Evolutionary conservation across 805 yeast genomes (phyloP), one percentile per base, ranked within the genome.

Genomic region (Priceomyces castillae): DNA sequence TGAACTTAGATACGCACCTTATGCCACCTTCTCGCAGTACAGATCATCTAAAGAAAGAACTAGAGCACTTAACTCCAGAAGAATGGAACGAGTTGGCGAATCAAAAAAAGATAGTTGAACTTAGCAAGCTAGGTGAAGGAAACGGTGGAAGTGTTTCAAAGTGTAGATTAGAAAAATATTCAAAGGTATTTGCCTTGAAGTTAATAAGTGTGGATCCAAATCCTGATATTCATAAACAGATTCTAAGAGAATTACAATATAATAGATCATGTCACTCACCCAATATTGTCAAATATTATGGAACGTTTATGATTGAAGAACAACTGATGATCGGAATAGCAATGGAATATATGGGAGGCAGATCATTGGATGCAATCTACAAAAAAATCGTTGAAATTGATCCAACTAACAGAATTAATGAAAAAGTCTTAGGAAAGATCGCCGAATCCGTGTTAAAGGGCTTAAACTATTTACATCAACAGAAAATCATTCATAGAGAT

Each of bases 341-440:
- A 38, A 94, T 94, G 98, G 99, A 94, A 64, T 94, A 80, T 62
- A 94, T 95, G 90, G 96, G 90, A 19, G 98, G 97, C 1, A 78
- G 81, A 34, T 88, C 96, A 3, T 66, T 94, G 46, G 97, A 94
- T 57, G 89, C 96, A 1, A 81, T 92, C n/a, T 90, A 92, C 67
- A 84, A 84, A 54, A 77, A 81, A 43, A 86, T 90, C 36, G 75
- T 82, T 39, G 69, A 73, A 33, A 71, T 86, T 42, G 75, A 71
- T 49, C 62, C 71, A 14, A 89, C 90, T 15, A 96, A 95, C 34
- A 72, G 97, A 46, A 85, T 94, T 30, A 90, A 96, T 46, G 99
- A 94, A 60, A 87, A 86, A 56, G 96, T 92, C 0, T 66, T 94
- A 47, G 98, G 97, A 1, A 86, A 87, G 58, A 80, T 94, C 15